These are phyloP conservation scores for Nematocida ironsii DNA, from an alignment of 371 early-diverging fungal species.

Conservation along the genomic window DNA sequence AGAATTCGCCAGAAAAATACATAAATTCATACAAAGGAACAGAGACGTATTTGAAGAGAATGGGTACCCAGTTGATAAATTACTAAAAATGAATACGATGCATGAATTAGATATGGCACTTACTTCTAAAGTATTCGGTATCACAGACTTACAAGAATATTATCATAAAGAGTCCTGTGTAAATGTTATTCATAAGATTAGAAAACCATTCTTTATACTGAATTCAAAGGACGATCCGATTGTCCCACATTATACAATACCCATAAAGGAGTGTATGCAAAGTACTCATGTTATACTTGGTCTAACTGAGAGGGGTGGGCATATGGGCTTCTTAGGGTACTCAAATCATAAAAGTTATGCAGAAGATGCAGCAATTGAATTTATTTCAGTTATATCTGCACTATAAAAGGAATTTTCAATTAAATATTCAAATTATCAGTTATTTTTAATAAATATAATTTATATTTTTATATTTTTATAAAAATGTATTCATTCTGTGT, in stretches of 20 bases:
- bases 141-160: constrained; percentile 49
- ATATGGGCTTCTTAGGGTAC: constrained; percentile 76
- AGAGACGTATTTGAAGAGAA: constrained; percentile 50
- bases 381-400: constrained; percentile 26
- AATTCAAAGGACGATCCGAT: constrained; percentile 87
- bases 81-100: constrained; percentile 38
- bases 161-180: constrained; percentile 60
- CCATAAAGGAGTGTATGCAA: constrained; percentile 73
- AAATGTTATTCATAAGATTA: constrained; percentile 59
- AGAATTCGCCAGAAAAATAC: constrained; percentile 59
- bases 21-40: constrained; percentile 58
- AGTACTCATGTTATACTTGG: constrained; percentile 83
- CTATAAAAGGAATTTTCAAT: not conserved
- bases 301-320: constrained; percentile 80
- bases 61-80: constrained; percentile 12
- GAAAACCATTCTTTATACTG: constrained; percentile 76
- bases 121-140: constrained; percentile 42
- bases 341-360: constrained; percentile 54
- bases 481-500: no score
- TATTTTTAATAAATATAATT: no score
- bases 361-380: constrained; percentile 63
- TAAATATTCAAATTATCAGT: no score
- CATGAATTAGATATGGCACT: constrained; percentile 49
- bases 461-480: no score
- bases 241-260: constrained; percentile 74